A percentile compares a stretch with the other conserved stretches of the same genome.
Evolutionary conservation across 495 filamentous ascomycete genomes (phyloP).

Genomic region (Bathelium albidoporum): DNA sequence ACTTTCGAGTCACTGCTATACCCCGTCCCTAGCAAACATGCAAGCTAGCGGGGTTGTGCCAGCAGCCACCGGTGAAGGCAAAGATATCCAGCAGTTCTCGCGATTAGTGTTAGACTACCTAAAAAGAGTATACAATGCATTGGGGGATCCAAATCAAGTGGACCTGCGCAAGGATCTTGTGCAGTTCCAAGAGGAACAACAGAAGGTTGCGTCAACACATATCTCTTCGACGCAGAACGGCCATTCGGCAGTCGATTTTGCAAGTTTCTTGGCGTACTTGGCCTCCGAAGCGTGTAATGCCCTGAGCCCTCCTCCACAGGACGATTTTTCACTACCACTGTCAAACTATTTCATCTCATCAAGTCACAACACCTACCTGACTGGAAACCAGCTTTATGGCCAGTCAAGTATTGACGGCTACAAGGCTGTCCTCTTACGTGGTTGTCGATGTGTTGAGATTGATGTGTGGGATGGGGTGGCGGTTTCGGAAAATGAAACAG

Average conservation of each 20-base stretch:
- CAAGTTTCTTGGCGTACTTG: constrained; percentile 10
- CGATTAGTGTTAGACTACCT: not conserved
- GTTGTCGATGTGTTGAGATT: constrained; percentile 91
- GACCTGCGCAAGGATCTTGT: not conserved
- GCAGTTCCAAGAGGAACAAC: not conserved
- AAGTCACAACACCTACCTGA: constrained; percentile 92
- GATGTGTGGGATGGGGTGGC: constrained; percentile 86
- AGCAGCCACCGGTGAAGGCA: not conserved
- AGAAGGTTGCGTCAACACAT: not conserved
- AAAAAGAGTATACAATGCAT: not conserved
- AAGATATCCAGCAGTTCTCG: not conserved
- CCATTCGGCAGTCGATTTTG: constrained; percentile 2
- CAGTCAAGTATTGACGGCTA: constrained; percentile 73
- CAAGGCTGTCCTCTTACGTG: constrained; percentile 63
- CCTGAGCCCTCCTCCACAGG: not conserved
- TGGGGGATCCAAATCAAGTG: not conserved
- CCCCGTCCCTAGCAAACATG: not conserved
- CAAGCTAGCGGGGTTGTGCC: not conserved
- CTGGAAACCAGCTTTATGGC: constrained; percentile 83
- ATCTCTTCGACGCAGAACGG: not conserved
- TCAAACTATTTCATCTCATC: constrained; percentile 85
- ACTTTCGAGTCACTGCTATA: not conserved
- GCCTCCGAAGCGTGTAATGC: not conserved
- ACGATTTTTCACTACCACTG: constrained; percentile 39
- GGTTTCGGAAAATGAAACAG: constrained; percentile 25